phyloP scores from a whole-genome alignment of 768 basidiomycete genomes.

The Leucosporidium scottii region DNA sequence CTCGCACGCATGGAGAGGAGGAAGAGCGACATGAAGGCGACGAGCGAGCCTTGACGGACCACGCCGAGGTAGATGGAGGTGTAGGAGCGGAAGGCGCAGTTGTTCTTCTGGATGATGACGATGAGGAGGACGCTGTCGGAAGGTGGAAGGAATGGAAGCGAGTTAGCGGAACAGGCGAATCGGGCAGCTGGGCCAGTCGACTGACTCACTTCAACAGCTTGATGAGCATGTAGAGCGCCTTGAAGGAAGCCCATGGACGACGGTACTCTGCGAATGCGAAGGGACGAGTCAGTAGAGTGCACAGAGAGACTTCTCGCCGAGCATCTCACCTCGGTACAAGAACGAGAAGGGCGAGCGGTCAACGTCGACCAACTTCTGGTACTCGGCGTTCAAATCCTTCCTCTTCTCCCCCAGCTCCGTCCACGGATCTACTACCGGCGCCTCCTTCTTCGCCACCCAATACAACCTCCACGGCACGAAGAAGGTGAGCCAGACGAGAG shows the following conservation, averaged over 20 bases:
- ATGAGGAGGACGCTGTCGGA: slow-evolving; percentile 55
- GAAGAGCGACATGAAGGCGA: slow-evolving; percentile 54
- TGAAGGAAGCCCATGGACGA: slow-evolving; percentile 55
- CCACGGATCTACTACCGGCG: slow-evolving; percentile 60
- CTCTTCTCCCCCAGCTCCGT: slow-evolving; percentile 59
- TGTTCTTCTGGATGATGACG: slow-evolving; percentile 59
- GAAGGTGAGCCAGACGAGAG: slow-evolving; percentile 51
- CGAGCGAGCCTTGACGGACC: slow-evolving; percentile 56
- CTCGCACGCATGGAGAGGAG: slow-evolving; percentile 43
- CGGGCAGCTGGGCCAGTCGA: too few relatives aligned
- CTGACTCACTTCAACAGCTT: not conserved
- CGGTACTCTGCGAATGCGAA: slow-evolving; percentile 53
- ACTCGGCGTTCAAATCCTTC: slow-evolving; percentile 42
- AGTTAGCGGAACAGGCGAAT: not conserved
- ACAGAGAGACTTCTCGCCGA: too few relatives aligned
- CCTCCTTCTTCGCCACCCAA: slow-evolving; percentile 52
- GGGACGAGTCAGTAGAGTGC: too few relatives aligned
- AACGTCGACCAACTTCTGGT: slow-evolving; percentile 57
- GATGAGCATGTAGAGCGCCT: slow-evolving; percentile 24
- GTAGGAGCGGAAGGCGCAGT: slow-evolving; percentile 61
- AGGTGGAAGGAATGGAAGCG: slow-evolving; percentile 12
- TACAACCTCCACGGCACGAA: slow-evolving; percentile 62
- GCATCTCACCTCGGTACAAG: slow-evolving; percentile 56
- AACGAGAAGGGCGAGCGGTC: slow-evolving; percentile 65
- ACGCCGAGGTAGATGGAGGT: slow-evolving; percentile 52